phyloP scores from a whole-genome alignment of 345 rosid species.

The Heritiera littoralis region DNA sequence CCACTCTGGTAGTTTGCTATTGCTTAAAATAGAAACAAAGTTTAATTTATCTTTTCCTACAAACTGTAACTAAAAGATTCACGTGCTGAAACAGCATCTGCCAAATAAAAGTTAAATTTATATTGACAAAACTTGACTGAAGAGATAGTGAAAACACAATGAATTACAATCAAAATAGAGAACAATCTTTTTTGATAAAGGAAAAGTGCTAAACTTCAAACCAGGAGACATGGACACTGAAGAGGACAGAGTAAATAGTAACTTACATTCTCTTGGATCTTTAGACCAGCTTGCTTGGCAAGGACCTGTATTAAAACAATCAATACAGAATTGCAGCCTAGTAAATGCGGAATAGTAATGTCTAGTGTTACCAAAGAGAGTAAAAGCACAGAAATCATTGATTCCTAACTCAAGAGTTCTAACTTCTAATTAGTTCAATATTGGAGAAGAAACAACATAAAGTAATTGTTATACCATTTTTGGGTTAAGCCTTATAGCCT shows the following conservation, averaged over 20 bases:
- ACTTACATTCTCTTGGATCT: constrained; percentile 87
- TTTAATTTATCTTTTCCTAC: background rate
- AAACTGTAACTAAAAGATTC: too few relatives aligned
- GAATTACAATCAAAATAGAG: background rate
- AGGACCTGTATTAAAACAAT: constrained; percentile 55
- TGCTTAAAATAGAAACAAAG: background rate
- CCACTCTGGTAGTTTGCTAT: background rate
- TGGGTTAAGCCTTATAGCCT: too few relatives aligned
- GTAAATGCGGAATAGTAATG: background rate
- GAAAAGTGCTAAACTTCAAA: background rate
- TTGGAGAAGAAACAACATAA: background rate
- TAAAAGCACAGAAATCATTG: background rate
- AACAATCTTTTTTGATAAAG: background rate
- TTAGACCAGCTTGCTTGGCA: constrained; percentile 91
- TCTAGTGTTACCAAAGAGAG: background rate
- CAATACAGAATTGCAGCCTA: constrained; percentile 8
- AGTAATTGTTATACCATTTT: background rate
- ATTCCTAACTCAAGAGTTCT: background rate
- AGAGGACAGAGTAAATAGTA: background rate
- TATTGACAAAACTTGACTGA: background rate
- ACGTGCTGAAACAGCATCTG: too few relatives aligned
- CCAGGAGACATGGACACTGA: background rate
- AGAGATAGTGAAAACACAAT: background rate
- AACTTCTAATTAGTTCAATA: background rate
- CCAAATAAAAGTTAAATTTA: too few relatives aligned